Conservation (phyloP, 345 rosid genomes). For the Bretschneidera sinensis region DNA sequence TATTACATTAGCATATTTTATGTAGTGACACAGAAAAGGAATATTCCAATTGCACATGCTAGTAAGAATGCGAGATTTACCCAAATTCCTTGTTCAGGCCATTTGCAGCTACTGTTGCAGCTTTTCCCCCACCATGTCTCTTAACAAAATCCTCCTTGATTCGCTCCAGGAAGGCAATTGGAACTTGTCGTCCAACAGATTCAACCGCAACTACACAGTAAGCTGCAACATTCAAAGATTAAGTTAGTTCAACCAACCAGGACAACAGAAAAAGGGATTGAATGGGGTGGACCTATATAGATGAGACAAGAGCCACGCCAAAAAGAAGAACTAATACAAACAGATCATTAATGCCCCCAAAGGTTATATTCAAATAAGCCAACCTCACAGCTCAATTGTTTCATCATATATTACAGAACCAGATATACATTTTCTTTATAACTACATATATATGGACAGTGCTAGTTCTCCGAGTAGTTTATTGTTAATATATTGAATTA, state of each 20-base stretch:
- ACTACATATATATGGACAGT: too few relatives aligned
- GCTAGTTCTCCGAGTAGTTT: too few relatives aligned
- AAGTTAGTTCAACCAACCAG: not conserved
- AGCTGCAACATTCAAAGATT: conserved; percentile 24
- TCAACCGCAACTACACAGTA: conserved; percentile 49
- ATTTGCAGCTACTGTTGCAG: conserved; percentile 35
- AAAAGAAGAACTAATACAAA: not conserved
- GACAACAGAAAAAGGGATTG: not conserved
- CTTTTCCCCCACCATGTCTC: conserved; percentile 46
- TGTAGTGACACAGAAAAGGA: not conserved
- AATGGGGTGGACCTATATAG: too few relatives aligned
- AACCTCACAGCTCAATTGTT: not conserved
- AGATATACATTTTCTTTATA: too few relatives aligned
- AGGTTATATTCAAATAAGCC: not conserved
- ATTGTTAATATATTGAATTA: too few relatives aligned
- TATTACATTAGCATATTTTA: not conserved
- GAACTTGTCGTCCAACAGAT: conserved; percentile 42
- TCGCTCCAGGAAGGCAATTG: conserved; percentile 45
- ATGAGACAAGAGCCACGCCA: not conserved
- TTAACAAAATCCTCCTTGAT: conserved; percentile 39
- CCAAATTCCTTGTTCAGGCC: conserved; percentile 38
- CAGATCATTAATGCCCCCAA: not conserved
- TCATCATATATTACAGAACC: not conserved
- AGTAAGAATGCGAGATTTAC: conserved; percentile 12
- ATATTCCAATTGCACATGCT: not conserved